Base-by-base conservation (phyloP, 176 grass and related monocot genomes). In the Oryza nivara region DNA sequence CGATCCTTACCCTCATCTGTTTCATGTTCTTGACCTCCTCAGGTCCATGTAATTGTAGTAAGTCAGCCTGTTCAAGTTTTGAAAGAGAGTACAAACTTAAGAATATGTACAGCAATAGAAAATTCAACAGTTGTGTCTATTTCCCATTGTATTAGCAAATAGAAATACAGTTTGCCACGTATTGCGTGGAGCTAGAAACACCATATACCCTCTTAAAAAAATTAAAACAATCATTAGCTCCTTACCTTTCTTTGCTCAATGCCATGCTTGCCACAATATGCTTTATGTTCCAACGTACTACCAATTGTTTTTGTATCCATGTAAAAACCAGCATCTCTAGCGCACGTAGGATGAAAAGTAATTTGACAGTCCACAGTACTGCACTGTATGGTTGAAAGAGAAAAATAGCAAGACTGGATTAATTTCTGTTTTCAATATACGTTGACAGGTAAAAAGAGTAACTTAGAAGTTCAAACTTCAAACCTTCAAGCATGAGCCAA, bases 401-500 rank as follows among this genome's bases (percentile, higher is more conserved):
- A 74, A 56, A 72, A 82, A 46, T 87, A 77, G 78, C 32, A 65
- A 76, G 23, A 63, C 70, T 26, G 7, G 40, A 86, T 16, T 41
- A 36, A 20, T 80, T 67, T 66, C 16, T 72, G 63, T 25, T 74
- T 69, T 63, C n/a, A 72, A 63, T 65, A 43, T 35, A 77, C 67
- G 76, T 48, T 64, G 79, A 10, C 38, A 79, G 63, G 17, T 85
- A 48, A n/a, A 72, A 73, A 68, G 17, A 11, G 65, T 83, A 45
- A 56, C 61, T 9, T 74, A 70, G 64, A 73, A 88, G 66, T 58
- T 58, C 19, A 58, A 58, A 58, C 19, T 68, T 15, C 71, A 73
- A 82, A 99, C 96, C 93, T 96, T 96, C 82, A 96, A 87, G 76
- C 93, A 99, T 92, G 88, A 73, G 84, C 93, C 96, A 84, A 85